Evolutionary conservation across 1,139 yeast species (phyloP), one percentile per base, ranked within the genome.

Genomic region (Taphrina pruni): DNA sequence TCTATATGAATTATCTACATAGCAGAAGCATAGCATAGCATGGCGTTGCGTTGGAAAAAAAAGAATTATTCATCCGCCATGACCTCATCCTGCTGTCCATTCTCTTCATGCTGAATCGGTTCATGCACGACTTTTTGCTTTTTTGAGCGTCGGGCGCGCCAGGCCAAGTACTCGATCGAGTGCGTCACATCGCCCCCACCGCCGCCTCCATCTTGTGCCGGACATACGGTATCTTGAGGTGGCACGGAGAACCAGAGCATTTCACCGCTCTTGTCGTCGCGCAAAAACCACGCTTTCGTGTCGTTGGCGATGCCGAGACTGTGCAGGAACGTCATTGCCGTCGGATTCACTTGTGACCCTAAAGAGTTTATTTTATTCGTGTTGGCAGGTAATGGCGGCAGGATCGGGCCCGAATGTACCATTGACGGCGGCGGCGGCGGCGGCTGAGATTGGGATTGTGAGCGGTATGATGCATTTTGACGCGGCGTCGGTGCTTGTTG

Each of bases 171-270:
- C 9, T 38, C 14, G 17, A 51, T 17, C 36, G 64, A 48, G 45
- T 64, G 65, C 32, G 66, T 38, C 11, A 55, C n/a, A 9, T 45
- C 67, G 46, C 60, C 51, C 20, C 58, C 41, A 11, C 50, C 52
- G 14, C 32, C 67, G 46, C 60, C 51, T 17, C 58, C 41, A 14
- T 60, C 52, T 51, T 48, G 56, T 20, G 58, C 51, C 17, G 70
- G 68, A 7, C 46, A 20, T 17, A 64, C 65, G 11, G 69, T 54
- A 45, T 74, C 76, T 20, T 70, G 70, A n/a, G 76, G 76, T 17
- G 76, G 76, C 50, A 72, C 75, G 61, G 74, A 69, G 70, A 74
- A 74, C 74, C 75, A 74, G 17, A 74, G 64, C 6, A 74, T 65
- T 38, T 71, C 72, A 12, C 74, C 75, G 36, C 65, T 65, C 32